phyloP scores from a whole-genome alignment of 257 asterid species.

The Dorcoceras hygrometricum region DNA sequence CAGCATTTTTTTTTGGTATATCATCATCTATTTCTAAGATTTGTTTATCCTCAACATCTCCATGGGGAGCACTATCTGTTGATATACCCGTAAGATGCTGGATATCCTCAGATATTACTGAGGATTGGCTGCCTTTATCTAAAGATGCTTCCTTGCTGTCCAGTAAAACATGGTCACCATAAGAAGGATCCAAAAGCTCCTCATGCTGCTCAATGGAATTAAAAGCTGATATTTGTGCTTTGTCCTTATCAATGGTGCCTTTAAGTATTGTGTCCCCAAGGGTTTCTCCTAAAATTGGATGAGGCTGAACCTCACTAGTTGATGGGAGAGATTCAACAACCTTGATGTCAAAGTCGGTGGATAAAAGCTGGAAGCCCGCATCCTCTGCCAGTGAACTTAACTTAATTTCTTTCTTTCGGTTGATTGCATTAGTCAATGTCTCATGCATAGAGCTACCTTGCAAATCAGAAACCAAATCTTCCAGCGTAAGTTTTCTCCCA shows the following conservation, averaged over 20 bases:
- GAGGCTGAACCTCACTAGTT: slow-evolving; percentile 40
- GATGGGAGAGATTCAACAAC: slow-evolving; percentile 43
- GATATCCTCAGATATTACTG: slow-evolving; percentile 26
- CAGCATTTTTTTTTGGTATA: slow-evolving; percentile 34
- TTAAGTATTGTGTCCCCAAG: slow-evolving; percentile 27
- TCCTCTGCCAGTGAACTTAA: slow-evolving; percentile 82
- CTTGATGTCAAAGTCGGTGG: slow-evolving; percentile 68
- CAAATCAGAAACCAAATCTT: slow-evolving; percentile 55
- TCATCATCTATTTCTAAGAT: slow-evolving; percentile 35
- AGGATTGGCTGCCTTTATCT: slow-evolving; percentile 34
- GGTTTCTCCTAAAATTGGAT: slow-evolving; percentile 37
- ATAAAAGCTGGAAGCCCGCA: slow-evolving; percentile 88
- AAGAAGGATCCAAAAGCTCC: slow-evolving; percentile 33
- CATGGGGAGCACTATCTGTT: slow-evolving; percentile 30
- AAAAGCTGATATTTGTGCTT: slow-evolving; percentile 26
- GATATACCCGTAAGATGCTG: slow-evolving; percentile 29
- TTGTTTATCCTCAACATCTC: slow-evolving; percentile 31
- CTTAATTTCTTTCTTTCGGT: slow-evolving; percentile 60
- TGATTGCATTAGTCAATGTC: slow-evolving; percentile 60
- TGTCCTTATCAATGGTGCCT: slow-evolving; percentile 32
- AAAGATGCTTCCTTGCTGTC: slow-evolving; percentile 32
- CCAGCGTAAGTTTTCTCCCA: slow-evolving; percentile 61
- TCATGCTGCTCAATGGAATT: slow-evolving; percentile 28
- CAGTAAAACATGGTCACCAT: slow-evolving; percentile 30
- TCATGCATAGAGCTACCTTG: slow-evolving; percentile 79